These are phyloP conservation scores for Chaetomium fimeti DNA, from an alignment of 495 filamentous ascomycete species.

Conservation along the genomic window DNA sequence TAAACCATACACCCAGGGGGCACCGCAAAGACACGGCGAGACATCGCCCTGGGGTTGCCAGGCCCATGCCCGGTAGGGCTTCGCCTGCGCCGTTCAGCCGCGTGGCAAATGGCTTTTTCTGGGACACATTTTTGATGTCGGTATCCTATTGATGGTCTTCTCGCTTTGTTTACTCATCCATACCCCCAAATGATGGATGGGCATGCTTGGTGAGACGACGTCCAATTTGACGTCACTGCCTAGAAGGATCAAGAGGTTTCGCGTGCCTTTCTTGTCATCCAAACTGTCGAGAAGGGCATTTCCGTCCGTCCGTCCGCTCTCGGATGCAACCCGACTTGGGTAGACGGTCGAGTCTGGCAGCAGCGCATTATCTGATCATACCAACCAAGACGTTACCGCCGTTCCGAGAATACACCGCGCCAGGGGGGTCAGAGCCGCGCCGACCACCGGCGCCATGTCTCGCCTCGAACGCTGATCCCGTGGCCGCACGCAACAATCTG, in stretches of 20 bases:
- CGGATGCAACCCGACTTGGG: constrained; percentile 2
- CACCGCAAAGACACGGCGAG: neutral
- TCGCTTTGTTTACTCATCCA: constrained; percentile 17
- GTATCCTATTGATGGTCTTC: neutral
- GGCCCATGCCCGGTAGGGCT: constrained; percentile 4
- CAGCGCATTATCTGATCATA: neutral
- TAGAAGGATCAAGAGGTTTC: constrained; percentile 2
- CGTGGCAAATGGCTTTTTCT: constrained; percentile 3
- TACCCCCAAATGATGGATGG: neutral
- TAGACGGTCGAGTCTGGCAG: neutral
- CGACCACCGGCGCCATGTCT: constrained; percentile 10
- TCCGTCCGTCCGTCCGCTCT: neutral
- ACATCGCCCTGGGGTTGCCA: neutral
- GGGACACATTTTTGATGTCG: constrained; percentile 1
- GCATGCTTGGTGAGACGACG: neutral
- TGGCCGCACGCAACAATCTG: neutral
- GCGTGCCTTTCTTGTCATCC: neutral
- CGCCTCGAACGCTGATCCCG: neutral
- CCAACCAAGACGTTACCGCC: constrained; percentile 1
- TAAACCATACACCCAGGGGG: neutral
- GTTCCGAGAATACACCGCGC: constrained; percentile 22
- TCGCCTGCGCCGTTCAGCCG: constrained; percentile 17
- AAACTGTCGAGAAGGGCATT: neutral
- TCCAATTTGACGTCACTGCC: constrained; percentile 19
- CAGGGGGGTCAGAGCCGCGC: constrained; percentile 8